A percentile compares a stretch with the other conserved stretches of the same genome.
Evolutionary conservation across 192 early-diverging fungal species (phyloP).

Genomic region (Coemansia sp.): DNA sequence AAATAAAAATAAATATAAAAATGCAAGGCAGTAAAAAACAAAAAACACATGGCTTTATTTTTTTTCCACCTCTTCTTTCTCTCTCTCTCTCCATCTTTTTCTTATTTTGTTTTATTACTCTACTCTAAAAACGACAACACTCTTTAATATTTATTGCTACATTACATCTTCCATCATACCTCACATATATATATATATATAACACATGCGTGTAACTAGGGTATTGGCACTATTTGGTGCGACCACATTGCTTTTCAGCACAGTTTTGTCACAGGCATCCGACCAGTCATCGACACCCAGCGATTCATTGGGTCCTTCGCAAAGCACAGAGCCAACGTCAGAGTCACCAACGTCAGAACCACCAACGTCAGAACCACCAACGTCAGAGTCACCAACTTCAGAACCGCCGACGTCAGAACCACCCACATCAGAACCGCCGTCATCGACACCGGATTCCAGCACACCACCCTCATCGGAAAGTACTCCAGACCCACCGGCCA

Average conservation of each 20-base stretch:
- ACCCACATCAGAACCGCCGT: background rate
- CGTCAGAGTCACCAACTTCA: background rate
- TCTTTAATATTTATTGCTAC: conserved; percentile 1
- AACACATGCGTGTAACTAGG: background rate
- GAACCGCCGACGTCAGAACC: background rate
- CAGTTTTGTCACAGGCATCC: background rate
- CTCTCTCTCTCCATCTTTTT: background rate
- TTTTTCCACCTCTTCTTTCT: background rate
- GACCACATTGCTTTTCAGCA: background rate
- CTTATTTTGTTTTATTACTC: conserved; percentile 2
- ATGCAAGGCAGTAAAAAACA: background rate
- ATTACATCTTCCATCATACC: background rate
- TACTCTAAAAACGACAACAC: background rate
- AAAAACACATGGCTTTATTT: background rate
- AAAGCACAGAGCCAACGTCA: background rate
- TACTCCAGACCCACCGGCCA: background rate
- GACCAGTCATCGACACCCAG: background rate
- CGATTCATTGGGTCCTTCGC: background rate
- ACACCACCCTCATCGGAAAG: background rate
- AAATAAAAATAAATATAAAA: conserved; percentile 1
- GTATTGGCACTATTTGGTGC: background rate
- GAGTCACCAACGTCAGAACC: background rate
- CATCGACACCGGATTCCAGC: background rate
- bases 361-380: background rate
- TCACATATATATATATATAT: too few relatives aligned